These are phyloP conservation scores for Suhomyces panamericanus DNA, from an alignment of 1,139 yeast genomes.

Conservation along the genomic window DNA sequence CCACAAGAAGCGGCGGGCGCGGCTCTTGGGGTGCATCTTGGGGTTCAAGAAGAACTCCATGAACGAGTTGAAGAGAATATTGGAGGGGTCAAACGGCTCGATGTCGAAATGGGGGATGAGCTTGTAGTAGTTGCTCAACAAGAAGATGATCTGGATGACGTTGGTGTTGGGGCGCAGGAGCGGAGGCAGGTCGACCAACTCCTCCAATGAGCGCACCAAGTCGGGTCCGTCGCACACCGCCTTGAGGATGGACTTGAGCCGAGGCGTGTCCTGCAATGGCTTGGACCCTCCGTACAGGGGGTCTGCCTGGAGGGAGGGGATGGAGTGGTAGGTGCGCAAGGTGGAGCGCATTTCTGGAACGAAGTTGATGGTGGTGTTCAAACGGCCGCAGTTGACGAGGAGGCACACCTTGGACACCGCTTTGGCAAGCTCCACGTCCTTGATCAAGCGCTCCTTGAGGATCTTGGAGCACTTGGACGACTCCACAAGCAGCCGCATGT, in stretches of 20 bases:
- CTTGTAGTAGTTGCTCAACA: constrained; percentile 65
- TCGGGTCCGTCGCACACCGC: constrained; percentile 61
- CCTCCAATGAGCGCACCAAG: constrained; percentile 49
- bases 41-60: constrained; percentile 67
- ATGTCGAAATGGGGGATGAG: constrained; percentile 32
- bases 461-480: constrained; percentile 83
- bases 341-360: constrained; percentile 97
- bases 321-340: constrained; percentile 86
- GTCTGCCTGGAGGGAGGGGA: constrained; percentile 81
- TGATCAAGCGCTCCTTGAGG: constrained; percentile 70
- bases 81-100: constrained; percentile 7
- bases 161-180: constrained; percentile 47
- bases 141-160: constrained; percentile 72
- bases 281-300: constrained; percentile 55
- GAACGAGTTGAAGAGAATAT: constrained; percentile 26
- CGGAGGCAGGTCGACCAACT: constrained; percentile 40
- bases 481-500: constrained; percentile 77
- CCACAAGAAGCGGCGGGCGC: constrained; percentile 82
- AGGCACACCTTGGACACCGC: constrained; percentile 82
- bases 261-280: constrained; percentile 91
- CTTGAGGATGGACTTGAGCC: constrained; percentile 84
- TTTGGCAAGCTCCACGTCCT: constrained; percentile 62
- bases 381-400: constrained; percentile 86
- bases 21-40: constrained; percentile 52
- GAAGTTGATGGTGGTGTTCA: constrained; percentile 93